phyloP scores from a whole-genome alignment of 2,329 filamentous ascomycete genomes.

The Pseudofabraea citricarpa region DNA sequence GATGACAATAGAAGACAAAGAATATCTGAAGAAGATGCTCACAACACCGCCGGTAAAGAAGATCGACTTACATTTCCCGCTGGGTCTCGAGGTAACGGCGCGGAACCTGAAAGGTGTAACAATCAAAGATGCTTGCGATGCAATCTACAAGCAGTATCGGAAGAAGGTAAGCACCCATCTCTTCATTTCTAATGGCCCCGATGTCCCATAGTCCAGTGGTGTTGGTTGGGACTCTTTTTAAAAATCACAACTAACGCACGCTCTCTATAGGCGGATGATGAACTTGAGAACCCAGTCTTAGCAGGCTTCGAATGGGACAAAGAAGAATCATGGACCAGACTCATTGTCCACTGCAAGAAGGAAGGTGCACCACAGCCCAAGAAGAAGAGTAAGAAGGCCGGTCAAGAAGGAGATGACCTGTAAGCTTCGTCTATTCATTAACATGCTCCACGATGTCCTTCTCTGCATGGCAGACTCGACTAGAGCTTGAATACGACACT shows the following conservation, averaged over 20 bases:
- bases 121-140: slow-evolving; percentile 93
- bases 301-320: slow-evolving; percentile 96
- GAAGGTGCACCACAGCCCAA: slow-evolving; percentile 54
- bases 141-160: slow-evolving; percentile 94
- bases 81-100: slow-evolving; percentile 82
- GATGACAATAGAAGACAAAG: slow-evolving; percentile 66
- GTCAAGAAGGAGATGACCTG: slow-evolving; percentile 34
- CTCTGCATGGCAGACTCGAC: slow-evolving; percentile 11
- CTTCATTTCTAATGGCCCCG: background rate
- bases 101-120: slow-evolving; percentile 92
- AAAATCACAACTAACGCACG: slow-evolving; percentile 13
- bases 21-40: slow-evolving; percentile 68
- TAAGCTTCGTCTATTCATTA: slow-evolving; percentile 11
- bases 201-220: background rate
- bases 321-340: slow-evolving; percentile 81
- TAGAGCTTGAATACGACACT: slow-evolving; percentile 9
- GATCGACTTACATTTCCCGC: slow-evolving; percentile 87
- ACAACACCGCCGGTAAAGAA: slow-evolving; percentile 83
- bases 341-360: slow-evolving; percentile 82
- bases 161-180: slow-evolving; percentile 68
- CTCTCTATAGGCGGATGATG: slow-evolving; percentile 71
- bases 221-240: no score
- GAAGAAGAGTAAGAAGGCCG: slow-evolving; percentile 60
- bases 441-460: slow-evolving; percentile 10
- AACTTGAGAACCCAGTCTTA: slow-evolving; percentile 81